A percentile compares a stretch with the other conserved stretches of the same genome.
These are phyloP conservation scores for Saraca asoca DNA, from an alignment of 331 rosid genomes.

Conservation along the genomic window DNA sequence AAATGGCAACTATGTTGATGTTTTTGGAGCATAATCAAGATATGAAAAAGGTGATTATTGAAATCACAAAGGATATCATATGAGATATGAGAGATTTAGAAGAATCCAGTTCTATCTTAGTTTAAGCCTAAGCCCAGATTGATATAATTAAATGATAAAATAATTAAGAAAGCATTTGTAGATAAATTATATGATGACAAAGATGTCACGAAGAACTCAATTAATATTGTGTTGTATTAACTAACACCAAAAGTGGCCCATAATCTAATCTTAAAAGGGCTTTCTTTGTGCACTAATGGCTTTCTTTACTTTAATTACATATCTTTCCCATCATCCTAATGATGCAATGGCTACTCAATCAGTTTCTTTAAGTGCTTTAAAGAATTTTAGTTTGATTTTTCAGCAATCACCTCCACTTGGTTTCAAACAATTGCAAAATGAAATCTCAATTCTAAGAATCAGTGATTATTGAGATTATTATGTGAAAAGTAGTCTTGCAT, in stretches of 20 bases:
- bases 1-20: not conserved
- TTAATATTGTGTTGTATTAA: no score
- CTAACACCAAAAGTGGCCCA: constrained; percentile 27
- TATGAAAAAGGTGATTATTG: not conserved
- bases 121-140: not conserved
- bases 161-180: constrained; percentile 7
- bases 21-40: not conserved
- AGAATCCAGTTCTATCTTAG: constrained; percentile 36
- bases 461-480: constrained; percentile 1
- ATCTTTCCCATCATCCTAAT: constrained; percentile 26
- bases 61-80: not conserved
- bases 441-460: constrained; percentile 13
- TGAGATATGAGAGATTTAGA: not conserved
- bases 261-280: constrained; percentile 36
- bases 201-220: no score
- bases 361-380: constrained; percentile 35
- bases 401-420: constrained; percentile 22
- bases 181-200: no score
- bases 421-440: constrained; percentile 18
- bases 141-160: constrained; percentile 4
- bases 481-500: not conserved
- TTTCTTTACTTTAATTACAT: constrained; percentile 23
- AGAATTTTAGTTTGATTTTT: constrained; percentile 24
- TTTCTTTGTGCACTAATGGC: constrained; percentile 29
- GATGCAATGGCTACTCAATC: constrained; percentile 26